Evolutionary conservation across 495 filamentous ascomycete species (phyloP).

Genomic region (Neurospora sp.): DNA sequence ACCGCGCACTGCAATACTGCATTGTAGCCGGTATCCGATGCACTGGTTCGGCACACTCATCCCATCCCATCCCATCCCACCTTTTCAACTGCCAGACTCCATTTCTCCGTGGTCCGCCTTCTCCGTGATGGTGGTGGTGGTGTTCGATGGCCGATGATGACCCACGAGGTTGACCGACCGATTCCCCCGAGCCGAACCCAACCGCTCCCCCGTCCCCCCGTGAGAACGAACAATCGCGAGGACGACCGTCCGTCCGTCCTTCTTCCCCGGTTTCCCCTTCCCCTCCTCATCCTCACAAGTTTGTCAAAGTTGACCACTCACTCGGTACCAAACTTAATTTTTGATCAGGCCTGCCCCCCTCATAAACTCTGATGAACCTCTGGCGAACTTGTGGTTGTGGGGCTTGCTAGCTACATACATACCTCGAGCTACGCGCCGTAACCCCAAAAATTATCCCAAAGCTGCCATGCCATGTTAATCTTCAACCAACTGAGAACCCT

Average conservation of each 20-base stretch:
- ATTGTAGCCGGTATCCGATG: background rate
- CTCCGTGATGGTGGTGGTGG: background rate
- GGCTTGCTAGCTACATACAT: background rate
- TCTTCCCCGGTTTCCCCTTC: background rate
- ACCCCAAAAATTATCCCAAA: background rate
- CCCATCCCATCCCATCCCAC: background rate
- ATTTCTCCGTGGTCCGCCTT: background rate
- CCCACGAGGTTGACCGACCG: background rate
- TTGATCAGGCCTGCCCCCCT: background rate
- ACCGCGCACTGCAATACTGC: background rate
- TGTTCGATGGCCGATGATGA: background rate
- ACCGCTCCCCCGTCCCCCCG: background rate
- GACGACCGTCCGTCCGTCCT: background rate
- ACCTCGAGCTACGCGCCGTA: background rate
- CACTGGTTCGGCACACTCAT: background rate
- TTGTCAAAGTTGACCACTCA: background rate
- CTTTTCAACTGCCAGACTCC: background rate
- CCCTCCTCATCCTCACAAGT: background rate
- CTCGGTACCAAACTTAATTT: background rate
- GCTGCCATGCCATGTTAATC: background rate
- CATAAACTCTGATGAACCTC: background rate
- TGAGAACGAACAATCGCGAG: background rate
- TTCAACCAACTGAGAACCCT: background rate
- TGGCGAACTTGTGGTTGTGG: background rate
- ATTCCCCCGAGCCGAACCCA: background rate